phyloP scores from a whole-genome alignment of 2,329 filamentous ascomycete species.

The Daldinia eschscholtzii region DNA sequence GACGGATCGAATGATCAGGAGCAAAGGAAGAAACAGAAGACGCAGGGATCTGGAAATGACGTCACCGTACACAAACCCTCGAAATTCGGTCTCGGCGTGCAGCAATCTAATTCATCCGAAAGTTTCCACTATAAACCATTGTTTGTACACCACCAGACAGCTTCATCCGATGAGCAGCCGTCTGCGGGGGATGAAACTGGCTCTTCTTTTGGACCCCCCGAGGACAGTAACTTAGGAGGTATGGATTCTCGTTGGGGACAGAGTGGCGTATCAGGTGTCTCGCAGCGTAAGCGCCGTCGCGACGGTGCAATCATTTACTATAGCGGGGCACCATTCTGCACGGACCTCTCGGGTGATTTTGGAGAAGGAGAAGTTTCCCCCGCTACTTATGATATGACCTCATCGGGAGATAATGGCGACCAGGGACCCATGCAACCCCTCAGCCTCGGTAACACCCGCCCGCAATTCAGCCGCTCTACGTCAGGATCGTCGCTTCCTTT shows the following conservation, averaged over 20 bases:
- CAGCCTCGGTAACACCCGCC: slow-evolving; percentile 47
- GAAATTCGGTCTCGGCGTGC: slow-evolving; percentile 56
- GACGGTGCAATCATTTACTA: slow-evolving; percentile 88
- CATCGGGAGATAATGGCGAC: slow-evolving; percentile 54
- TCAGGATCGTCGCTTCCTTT: slow-evolving; percentile 66
- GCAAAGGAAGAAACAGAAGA: slow-evolving; percentile 62
- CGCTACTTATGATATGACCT: slow-evolving; percentile 61
- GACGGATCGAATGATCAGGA: slow-evolving; percentile 58
- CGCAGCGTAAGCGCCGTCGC: slow-evolving; percentile 66
- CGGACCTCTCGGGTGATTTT: slow-evolving; percentile 79
- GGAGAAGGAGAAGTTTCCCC: slow-evolving; percentile 64
- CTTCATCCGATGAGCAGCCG: slow-evolving; percentile 61
- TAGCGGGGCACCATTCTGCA: slow-evolving; percentile 82
- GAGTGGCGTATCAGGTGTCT: slow-evolving; percentile 56
- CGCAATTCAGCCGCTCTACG: slow-evolving; percentile 48
- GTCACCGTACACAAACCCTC: slow-evolving; percentile 56
- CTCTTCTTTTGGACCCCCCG: slow-evolving; percentile 62
- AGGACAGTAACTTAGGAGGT: slow-evolving; percentile 63
- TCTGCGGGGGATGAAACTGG: slow-evolving; percentile 62
- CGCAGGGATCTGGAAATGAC: slow-evolving; percentile 53
- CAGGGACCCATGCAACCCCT: slow-evolving; percentile 17
- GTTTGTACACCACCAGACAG: slow-evolving; percentile 63
- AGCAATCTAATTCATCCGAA: slow-evolving; percentile 56
- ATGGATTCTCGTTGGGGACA: slow-evolving; percentile 61
- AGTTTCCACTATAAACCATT: slow-evolving; percentile 75